Evolutionary conservation across 768 basidiomycete species (phyloP), one percentile per base, ranked within the genome.

Genomic region (Lactifluus hygrophoroides): DNA sequence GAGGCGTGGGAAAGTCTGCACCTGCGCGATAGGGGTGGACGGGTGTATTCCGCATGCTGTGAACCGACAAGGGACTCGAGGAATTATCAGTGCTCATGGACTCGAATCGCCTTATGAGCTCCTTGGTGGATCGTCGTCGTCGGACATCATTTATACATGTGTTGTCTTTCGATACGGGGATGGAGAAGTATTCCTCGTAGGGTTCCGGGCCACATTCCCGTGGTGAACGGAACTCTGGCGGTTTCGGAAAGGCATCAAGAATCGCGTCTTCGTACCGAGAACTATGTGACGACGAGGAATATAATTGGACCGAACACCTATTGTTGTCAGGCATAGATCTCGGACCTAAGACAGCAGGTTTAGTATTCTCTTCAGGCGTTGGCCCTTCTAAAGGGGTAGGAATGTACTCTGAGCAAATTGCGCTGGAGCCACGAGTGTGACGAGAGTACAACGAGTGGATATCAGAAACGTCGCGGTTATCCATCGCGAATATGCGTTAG

Each of bases 81-180:
- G 59, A 42, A 43, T 58, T 43, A 54, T 53, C 52, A 19, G 34
- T 32, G 10, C 45, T 56, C 64, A 82, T 72, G 16, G 79, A 74
- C 65, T 84, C 82, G 62, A 76, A 84, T 49, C 74, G 75, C 59
- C 71, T 73, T 62, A 84, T 81, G 19, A 84, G 68, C 30, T 78
- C 78, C 61, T 76, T 82, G 3, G 81, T 75, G 21, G 82, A 63
- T 32, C 54, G 47, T 9, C 50, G 57, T 14, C 61, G 64, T 5
- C 32, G 61, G 28, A 59, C 35, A 16, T 57, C 51, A 43, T 37
- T 25, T 23, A 11, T 11, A 19, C 28, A 37, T 21, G 23, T 14
- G 1, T 27, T 40, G n/a, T 51, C 21, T 34, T 45, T 43, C 21
- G 40, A n/a, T 34, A 54, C 23, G 1, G 64, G 55, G 19, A 63